Evolutionary conservation across 805 yeast species (phyloP).

Genomic region (Lipomyces lipofer): DNA sequence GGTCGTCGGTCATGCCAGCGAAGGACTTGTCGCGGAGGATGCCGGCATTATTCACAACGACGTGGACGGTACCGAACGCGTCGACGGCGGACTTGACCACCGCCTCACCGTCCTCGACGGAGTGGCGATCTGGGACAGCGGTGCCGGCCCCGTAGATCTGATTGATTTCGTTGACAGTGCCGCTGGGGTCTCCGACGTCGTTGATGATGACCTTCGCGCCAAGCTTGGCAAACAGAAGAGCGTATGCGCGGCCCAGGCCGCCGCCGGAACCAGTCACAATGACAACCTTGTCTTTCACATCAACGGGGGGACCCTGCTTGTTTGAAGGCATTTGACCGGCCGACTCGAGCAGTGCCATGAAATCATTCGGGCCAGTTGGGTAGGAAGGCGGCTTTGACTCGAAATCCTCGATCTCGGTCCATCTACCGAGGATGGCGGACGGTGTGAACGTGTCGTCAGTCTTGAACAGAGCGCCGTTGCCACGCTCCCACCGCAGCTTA

Average conservation of each 20-base stretch:
- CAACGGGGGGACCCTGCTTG: constrained; percentile 59
- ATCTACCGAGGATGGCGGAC: constrained; percentile 71
- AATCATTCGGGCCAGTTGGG: constrained; percentile 75
- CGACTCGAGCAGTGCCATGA: constrained; percentile 57
- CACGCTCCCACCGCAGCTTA: constrained; percentile 93
- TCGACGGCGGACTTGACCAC: constrained; percentile 76
- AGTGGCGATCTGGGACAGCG: constrained; percentile 82
- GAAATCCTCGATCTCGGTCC: constrained; percentile 64
- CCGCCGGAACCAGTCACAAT: constrained; percentile 93
- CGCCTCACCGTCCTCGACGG: constrained; percentile 75
- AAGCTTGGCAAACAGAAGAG: constrained; percentile 76
- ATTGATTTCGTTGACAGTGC: constrained; percentile 73
- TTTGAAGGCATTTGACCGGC: constrained; percentile 54
- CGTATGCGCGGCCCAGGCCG: constrained; percentile 91
- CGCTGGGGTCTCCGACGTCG: constrained; percentile 73
- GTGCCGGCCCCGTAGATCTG: constrained; percentile 59
- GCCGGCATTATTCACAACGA: constrained; percentile 91
- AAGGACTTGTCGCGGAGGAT: constrained; percentile 88
- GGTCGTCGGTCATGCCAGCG: constrained; percentile 75
- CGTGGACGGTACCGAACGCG: constrained; percentile 79
- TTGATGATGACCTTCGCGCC: constrained; percentile 96
- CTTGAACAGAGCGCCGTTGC: constrained; percentile 80
- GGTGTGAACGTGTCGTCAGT: constrained; percentile 79
- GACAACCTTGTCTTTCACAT: constrained; percentile 80
- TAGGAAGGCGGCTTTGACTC: constrained; percentile 57